Percentiles rank a stretch among this genome's conserved stretches.
These are phyloP conservation scores for Russula sp. DNA, from an alignment of 768 basidiomycete species.

Conservation along the genomic window DNA sequence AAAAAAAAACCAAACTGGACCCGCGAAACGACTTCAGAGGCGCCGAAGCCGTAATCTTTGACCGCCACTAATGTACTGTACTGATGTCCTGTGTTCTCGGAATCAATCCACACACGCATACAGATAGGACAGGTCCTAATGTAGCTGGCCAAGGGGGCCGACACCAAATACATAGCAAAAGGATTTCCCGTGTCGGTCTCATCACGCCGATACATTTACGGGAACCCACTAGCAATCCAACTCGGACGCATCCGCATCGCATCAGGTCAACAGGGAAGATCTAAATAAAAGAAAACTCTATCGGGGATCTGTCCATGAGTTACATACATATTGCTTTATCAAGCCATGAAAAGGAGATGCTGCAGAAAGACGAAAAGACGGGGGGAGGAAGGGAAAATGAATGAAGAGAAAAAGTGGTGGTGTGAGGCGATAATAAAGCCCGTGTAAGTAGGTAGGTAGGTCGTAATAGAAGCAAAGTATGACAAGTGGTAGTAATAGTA, in stretches of 20 bases:
- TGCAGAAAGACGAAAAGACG: background rate
- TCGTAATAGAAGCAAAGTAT: background rate
- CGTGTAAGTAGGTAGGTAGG: conserved; percentile 2
- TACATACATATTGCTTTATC: conserved; percentile 26
- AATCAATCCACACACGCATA: no score
- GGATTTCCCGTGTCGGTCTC: background rate
- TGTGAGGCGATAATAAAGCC: background rate
- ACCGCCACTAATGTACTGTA: no score
- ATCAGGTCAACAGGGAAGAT: background rate
- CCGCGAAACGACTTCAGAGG: no score
- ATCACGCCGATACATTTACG: background rate
- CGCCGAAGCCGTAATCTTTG: no score
- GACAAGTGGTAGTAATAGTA: background rate
- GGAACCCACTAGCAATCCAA: no score
- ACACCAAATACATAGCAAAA: background rate
- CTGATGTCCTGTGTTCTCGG: no score
- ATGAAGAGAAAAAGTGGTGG: no score
- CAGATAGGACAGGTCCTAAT: no score
- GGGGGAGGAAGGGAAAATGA: no score
- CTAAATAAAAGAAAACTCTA: conserved; percentile 12
- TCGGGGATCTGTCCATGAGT: conserved; percentile 18
- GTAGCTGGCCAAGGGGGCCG: background rate
- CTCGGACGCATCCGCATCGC: background rate
- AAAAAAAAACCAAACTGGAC: no score
- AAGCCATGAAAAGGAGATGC: background rate